Evolutionary conservation across 2,329 filamentous ascomycete species (phyloP).

Genomic region (Colletotrichum sp.): DNA sequence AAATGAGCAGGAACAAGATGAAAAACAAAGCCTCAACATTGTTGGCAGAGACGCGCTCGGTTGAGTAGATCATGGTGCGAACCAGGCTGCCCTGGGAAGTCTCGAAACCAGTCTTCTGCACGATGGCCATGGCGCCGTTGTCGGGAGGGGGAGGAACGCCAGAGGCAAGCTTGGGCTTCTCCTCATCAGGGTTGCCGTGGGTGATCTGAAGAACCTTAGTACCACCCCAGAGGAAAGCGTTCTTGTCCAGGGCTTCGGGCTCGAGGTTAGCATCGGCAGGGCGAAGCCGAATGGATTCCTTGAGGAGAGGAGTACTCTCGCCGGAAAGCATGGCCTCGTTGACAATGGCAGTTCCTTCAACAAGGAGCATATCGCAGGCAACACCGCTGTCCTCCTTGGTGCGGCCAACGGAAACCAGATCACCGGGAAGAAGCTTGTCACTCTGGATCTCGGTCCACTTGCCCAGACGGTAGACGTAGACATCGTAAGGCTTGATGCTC

Average conservation of each 20-base stretch:
- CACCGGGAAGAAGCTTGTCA: slow-evolving; percentile 90
- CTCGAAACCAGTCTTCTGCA: slow-evolving; percentile 97
- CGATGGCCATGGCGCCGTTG: slow-evolving; percentile 90
- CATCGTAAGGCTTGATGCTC: slow-evolving; percentile 98
- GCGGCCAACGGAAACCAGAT: slow-evolving; percentile 88
- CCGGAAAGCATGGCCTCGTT: slow-evolving; percentile 99
- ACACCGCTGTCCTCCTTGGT: slow-evolving; percentile 98
- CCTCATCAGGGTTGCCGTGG: slow-evolving; percentile 80
- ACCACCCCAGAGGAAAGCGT: slow-evolving; percentile 93
- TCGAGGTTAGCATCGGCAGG: slow-evolving; percentile 83
- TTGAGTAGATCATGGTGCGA: slow-evolving; percentile 99
- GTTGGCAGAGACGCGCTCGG: slow-evolving; percentile 97
- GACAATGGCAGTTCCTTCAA: slow-evolving; percentile 95
- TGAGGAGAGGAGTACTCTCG: slow-evolving; percentile 94
- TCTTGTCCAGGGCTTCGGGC: slow-evolving; percentile 92
- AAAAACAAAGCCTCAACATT: slow-evolving; percentile 96
- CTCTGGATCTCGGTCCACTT: slow-evolving; percentile 90
- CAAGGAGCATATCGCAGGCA: slow-evolving; percentile 93
- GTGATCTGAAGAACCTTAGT: slow-evolving; percentile 97
- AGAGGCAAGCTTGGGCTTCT: slow-evolving; percentile 72
- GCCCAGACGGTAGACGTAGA: slow-evolving; percentile 86
- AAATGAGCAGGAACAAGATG: slow-evolving; percentile 94
- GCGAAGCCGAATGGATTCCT: slow-evolving; percentile 92
- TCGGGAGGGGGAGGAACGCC: slow-evolving; percentile 87
- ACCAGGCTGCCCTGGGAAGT: slow-evolving; percentile 98